Conservation (phyloP, 768 basidiomycete species). For the Vararia minispora region DNA sequence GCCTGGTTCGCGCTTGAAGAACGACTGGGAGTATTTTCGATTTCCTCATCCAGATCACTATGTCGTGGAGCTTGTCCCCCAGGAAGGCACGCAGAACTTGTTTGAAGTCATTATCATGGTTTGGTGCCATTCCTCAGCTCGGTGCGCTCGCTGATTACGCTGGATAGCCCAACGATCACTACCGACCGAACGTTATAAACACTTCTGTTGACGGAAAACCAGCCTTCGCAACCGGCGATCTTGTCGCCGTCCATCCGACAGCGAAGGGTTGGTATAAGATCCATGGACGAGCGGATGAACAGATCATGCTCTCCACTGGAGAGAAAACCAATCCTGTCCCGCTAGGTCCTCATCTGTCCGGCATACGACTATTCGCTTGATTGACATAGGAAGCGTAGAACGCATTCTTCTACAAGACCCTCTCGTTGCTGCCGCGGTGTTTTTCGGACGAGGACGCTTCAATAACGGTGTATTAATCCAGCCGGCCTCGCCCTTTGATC, state of each 20-base stretch:
- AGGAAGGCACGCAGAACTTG: neutral
- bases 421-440: slow-evolving; percentile 21
- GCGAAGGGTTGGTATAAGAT: slow-evolving; percentile 15
- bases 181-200: neutral
- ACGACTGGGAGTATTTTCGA: too few species aligned
- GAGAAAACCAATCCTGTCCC: slow-evolving; percentile 33
- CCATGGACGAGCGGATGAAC: slow-evolving; percentile 29
- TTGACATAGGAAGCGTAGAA: slow-evolving; percentile 16
- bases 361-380: neutral
- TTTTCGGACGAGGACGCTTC: slow-evolving; percentile 31
- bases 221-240: slow-evolving; percentile 2
- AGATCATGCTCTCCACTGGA: slow-evolving; percentile 31
- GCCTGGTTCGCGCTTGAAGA: neutral
- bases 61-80: neutral
- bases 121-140: neutral
- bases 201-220: neutral
- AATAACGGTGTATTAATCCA: slow-evolving; percentile 31
- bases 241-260: slow-evolving; percentile 2
- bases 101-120: neutral
- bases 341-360: slow-evolving; percentile 15
- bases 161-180: too few species aligned
- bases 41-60: too few species aligned
- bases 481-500: slow-evolving; percentile 23
- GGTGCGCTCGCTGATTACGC: too few species aligned
- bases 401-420: slow-evolving; percentile 24